Evolutionary conservation across 768 basidiomycete genomes (phyloP), one percentile per base, ranked within the genome.

Genomic region (Kwoniella sp.): DNA sequence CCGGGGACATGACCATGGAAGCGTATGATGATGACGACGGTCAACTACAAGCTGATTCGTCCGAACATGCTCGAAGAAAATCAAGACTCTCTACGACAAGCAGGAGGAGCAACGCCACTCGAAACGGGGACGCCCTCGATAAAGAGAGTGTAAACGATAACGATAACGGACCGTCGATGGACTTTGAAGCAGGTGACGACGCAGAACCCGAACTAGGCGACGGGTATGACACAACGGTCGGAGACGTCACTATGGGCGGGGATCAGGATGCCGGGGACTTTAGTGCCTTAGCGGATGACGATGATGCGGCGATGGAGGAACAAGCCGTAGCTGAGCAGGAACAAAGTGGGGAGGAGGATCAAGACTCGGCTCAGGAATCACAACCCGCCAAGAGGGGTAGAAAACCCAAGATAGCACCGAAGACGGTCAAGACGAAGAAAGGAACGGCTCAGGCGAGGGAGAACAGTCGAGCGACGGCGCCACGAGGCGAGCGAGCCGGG

Each of bases 271-370:
- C 17, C 23, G 36, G 37, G 12, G 53, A 50, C 14, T 23, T 28
- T 20, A 50, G 39, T 39, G 34, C 28, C 10, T 20, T 43, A n/a
- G 50, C 38, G 2, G 59, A 60, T 43, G 44, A 42, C 17, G 63
- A 60, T 17, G 62, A 59, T 45, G 57, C 42, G n/a, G 51, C 33
- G 14, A 43, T 56, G 43, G 46, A 62, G 34, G 54, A 54, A 25
- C 55, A 53, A 25, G 51, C 41, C 19, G 57, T 28, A 25, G 43
- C 29, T 2, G 57, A 50, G 25, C 48, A 46, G 22, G 46, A 53
- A 10, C 5, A 23, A 23, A 47, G 46, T 17, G 32, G 33, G 8
- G 12, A 17, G 31, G 46, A 32, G 28, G 36, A 46, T 12, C 34
- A 44, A 40, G 31, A 31, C 27, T 44, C 57, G 22, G 59, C 51